Evolutionary conservation across 1,284 basidiomycete genomes (phyloP).

Genomic region (Ceratobasidium sp.): DNA sequence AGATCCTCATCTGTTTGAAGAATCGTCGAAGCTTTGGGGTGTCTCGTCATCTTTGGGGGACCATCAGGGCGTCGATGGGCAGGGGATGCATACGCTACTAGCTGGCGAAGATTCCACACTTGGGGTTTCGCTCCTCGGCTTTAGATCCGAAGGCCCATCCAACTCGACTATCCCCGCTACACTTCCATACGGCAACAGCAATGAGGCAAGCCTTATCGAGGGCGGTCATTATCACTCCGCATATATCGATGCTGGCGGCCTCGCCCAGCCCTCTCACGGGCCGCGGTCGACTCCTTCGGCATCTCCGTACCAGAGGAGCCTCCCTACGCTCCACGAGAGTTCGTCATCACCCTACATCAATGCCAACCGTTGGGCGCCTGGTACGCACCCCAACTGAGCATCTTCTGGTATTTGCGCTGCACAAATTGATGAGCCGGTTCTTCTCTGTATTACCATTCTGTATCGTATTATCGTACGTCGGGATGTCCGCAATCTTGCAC

Average conservation of each 20-base stretch:
- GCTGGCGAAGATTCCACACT: slow-evolving; percentile 21
- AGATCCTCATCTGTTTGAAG: slow-evolving; percentile 21
- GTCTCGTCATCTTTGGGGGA: slow-evolving; percentile 5
- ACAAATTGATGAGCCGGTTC: background rate
- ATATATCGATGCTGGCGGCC: slow-evolving; percentile 22
- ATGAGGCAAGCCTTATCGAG: slow-evolving; percentile 8
- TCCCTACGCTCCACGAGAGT: background rate
- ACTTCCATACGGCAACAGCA: slow-evolving; percentile 9
- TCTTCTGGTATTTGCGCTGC: background rate
- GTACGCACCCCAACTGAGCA: slow-evolving; percentile 9
- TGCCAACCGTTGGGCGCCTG: slow-evolving; percentile 13
- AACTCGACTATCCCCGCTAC: slow-evolving; percentile 1
- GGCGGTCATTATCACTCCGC: slow-evolving; percentile 17
- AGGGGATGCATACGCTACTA: background rate
- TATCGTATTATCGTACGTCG: slow-evolving; percentile 12
- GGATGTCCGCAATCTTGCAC: background rate
- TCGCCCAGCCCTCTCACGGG: background rate
- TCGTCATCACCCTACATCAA: slow-evolving; percentile 21
- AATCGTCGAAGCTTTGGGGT: slow-evolving; percentile 22
- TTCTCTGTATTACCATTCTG: slow-evolving; percentile 14
- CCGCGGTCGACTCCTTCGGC: background rate
- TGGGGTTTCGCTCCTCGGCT: slow-evolving; percentile 17
- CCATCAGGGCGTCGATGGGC: background rate
- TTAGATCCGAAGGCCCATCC: slow-evolving; percentile 7
- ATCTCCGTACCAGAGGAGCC: slow-evolving; percentile 11